A percentile compares a stretch with the other conserved stretches of the same genome.
Evolutionary conservation across 345 rosid genomes (phyloP).

Genomic region (Salix viminalis): DNA sequence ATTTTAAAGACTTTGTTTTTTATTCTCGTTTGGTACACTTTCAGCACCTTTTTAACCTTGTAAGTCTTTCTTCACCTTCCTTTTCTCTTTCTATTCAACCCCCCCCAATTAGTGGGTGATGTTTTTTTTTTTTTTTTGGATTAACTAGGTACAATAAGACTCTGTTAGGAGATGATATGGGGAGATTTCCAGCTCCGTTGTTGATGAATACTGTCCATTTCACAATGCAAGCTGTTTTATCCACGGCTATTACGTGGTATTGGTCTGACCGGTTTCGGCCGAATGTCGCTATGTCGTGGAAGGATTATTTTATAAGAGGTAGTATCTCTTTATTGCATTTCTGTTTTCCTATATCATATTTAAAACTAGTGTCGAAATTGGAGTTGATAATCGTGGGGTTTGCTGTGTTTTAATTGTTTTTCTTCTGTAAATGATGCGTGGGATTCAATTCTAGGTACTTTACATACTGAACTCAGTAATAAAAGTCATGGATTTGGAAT

Average conservation of each 20-base stretch:
- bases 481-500: too few species aligned
- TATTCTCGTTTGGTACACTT: constrained; percentile 96
- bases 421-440: neutral
- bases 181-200: constrained; percentile 95
- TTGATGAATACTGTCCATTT: constrained; percentile 95
- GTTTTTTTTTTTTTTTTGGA: neutral
- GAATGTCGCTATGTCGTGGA: constrained; percentile 64
- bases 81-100: neutral
- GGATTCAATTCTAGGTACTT: too few species aligned
- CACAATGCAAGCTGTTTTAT: constrained; percentile 81
- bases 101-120: constrained; percentile 4
- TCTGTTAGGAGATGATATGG: constrained; percentile 87
- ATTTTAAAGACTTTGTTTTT: constrained; percentile 86
- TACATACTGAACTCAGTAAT: too few species aligned
- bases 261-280: constrained; percentile 77
- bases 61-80: constrained; percentile 44
- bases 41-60: constrained; percentile 98
- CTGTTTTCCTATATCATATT: neutral
- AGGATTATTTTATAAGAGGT: constrained; percentile 88
- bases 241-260: constrained; percentile 71
- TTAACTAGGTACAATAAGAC: constrained; percentile 82
- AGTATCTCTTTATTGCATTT: neutral
- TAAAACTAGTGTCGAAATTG: neutral
- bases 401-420: neutral
- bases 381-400: neutral